Evolutionary conservation across 306 rosid species (phyloP).

Genomic region (Ammopiptanthus mongolicus): DNA sequence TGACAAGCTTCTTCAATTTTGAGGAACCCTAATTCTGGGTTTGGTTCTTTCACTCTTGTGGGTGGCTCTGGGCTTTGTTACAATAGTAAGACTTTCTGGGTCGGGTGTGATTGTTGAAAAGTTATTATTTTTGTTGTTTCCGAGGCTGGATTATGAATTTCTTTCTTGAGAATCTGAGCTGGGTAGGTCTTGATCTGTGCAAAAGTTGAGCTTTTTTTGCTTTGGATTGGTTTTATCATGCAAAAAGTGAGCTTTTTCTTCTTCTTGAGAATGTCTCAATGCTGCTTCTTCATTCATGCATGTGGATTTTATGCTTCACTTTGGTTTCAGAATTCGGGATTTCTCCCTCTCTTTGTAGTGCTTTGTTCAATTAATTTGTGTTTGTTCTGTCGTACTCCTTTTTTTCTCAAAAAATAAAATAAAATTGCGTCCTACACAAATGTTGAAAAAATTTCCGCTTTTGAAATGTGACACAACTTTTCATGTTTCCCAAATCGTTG

Average conservation of each 20-base stretch:
- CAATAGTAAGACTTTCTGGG: slow-evolving; percentile 16
- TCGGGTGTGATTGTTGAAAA: slow-evolving; percentile 5
- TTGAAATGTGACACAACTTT: background rate
- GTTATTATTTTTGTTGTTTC: slow-evolving; percentile 10
- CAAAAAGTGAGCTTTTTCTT: background rate
- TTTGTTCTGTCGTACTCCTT: background rate
- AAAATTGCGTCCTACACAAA: background rate
- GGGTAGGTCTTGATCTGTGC: slow-evolving; percentile 29
- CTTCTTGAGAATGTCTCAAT: background rate
- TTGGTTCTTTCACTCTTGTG: background rate
- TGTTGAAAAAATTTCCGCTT: background rate
- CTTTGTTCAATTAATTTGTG: background rate
- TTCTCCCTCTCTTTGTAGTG: background rate
- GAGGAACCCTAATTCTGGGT: slow-evolving; percentile 33
- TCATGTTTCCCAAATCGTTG: background rate
- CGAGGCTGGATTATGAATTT: slow-evolving; percentile 16
- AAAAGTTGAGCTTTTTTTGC: background rate
- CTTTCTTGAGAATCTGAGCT: slow-evolving; percentile 21
- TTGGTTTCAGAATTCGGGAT: background rate
- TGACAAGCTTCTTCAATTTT: background rate
- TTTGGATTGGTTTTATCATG: background rate
- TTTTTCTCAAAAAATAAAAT: background rate
- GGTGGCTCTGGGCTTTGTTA: slow-evolving; percentile 21
- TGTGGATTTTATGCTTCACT: slow-evolving; percentile 23
- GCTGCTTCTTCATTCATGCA: slow-evolving; percentile 34